phyloP scores from a whole-genome alignment of 1,139 yeast species.

The Scheffersomyces segobiensis region DNA sequence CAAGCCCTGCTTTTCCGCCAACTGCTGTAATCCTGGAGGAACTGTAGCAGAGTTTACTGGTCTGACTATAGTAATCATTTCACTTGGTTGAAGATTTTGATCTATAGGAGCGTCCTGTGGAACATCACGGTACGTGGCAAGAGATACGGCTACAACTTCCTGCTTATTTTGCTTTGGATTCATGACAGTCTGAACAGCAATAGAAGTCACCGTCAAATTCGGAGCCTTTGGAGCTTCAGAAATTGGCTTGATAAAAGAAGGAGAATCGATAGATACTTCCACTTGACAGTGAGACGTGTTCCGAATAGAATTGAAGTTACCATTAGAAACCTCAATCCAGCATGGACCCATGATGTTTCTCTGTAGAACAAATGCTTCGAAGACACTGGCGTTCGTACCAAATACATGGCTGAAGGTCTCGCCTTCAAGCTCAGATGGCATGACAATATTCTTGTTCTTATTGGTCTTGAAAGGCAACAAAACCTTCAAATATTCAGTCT shows the following conservation, averaged over 20 bases:
- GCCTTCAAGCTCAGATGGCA: conserved; percentile 71
- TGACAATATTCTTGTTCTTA: conserved; percentile 42
- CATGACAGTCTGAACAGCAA: conserved; percentile 80
- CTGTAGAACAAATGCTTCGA: conserved; percentile 84
- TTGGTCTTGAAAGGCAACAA: conserved; percentile 70
- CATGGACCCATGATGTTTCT: conserved; percentile 96
- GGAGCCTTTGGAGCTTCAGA: conserved; percentile 56
- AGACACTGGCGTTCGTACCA: conserved; percentile 72
- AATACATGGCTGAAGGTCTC: conserved; percentile 77
- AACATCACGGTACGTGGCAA: conserved; percentile 64
- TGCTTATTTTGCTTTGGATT: conserved; percentile 72
- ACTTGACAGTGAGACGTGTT: conserved; percentile 82
- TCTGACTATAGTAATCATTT: conserved; percentile 68
- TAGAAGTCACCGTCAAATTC: conserved; percentile 63
- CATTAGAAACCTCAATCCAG: conserved; percentile 76
- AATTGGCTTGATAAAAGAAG: conserved; percentile 51
- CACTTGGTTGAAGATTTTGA: conserved; percentile 54
- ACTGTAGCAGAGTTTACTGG: conserved; percentile 62
- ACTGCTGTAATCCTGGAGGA: conserved; percentile 71
- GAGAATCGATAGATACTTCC: conserved; percentile 61
- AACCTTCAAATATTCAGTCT: conserved; percentile 78
- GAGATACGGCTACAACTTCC: conserved; percentile 82
- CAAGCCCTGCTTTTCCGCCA: conserved; percentile 53
- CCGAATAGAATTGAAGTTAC: conserved; percentile 58
- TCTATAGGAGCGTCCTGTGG: conserved; percentile 74